These are phyloP conservation scores for Lactarius deliciosus DNA, from an alignment of 768 basidiomycete species.

Conservation along the genomic window DNA sequence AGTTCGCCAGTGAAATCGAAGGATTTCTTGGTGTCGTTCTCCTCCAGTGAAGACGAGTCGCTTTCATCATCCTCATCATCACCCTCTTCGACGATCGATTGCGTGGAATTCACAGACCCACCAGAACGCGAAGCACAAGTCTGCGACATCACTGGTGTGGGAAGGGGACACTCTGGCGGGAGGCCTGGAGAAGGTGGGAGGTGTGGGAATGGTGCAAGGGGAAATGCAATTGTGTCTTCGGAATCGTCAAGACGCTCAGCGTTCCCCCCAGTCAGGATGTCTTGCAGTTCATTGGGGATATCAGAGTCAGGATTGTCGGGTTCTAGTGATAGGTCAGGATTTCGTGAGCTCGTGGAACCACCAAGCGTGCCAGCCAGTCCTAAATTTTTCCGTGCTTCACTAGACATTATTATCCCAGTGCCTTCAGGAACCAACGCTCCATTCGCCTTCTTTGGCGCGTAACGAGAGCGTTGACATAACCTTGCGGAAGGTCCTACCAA, in stretches of 20 bases:
- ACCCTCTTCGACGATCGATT: conserved; percentile 47
- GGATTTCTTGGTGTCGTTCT: conserved; percentile 71
- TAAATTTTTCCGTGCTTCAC: conserved; percentile 53
- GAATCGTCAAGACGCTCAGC: conserved; percentile 33
- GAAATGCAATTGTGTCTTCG: conserved; percentile 44
- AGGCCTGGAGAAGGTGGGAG: conserved; percentile 42
- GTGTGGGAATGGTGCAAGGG: conserved; percentile 11
- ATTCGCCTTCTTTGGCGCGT: conserved; percentile 10
- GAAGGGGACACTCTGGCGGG: conserved; percentile 45
- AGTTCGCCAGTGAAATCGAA: conserved; percentile 87
- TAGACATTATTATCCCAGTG: conserved; percentile 42
- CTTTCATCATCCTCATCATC: conserved; percentile 44
- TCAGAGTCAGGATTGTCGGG: conserved; percentile 70
- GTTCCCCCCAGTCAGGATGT: conserved; percentile 50
- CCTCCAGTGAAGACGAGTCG: conserved; percentile 43
- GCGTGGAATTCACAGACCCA: conserved; percentile 44
- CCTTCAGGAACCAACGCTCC: conserved; percentile 1
- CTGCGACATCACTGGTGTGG: conserved; percentile 30
- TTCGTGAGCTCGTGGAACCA: conserved; percentile 51
- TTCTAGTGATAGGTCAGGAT: conserved; percentile 45
- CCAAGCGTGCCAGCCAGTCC: conserved; percentile 71
- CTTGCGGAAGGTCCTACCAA: conserved; percentile 23
- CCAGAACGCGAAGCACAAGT: conserved; percentile 27
- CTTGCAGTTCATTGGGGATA: conserved; percentile 75
- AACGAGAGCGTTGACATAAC: conserved; percentile 26